Base-by-base conservation (phyloP, 2,329 filamentous ascomycete genomes). In the Aureobasidium sp. region DNA sequence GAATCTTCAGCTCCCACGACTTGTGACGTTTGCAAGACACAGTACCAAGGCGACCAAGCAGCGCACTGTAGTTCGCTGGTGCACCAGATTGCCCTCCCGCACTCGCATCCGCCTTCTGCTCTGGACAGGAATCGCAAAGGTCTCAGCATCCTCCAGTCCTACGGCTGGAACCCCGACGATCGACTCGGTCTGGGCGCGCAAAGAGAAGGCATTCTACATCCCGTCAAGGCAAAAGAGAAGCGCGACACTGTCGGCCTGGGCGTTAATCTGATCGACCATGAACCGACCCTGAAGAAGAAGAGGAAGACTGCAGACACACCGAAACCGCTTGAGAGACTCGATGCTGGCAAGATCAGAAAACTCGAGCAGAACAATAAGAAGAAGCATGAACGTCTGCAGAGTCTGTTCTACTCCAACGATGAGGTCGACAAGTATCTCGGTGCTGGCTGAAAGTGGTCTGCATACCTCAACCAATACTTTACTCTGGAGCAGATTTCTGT, bases 391-490 rank as follows among this genome's bases (percentile, higher is more conserved):
- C 61, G 84, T 76, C 72, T 96, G 63, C 81, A 86, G 66, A 80
- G 84, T 67, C 81, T 89, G 75, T 88, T 96, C 65, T 93, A 89
- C 74, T 82, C 84, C 22, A 86, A 84, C 66, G 82, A 88, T n/a
- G 88, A 93, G 66, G 77, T 95, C 61, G 84, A 91, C 68, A 84
- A 81, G 70, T 94, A 95, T 71, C 74, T 95, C 20, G 83, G 86
- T 7, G 47, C 22, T 36, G 59, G 59, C 0, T 65, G 58, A 65
- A 31, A 0, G 1, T 5, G 11, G 22, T 14, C 3, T 29, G 22
- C 9, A 17, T 1, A 3, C 2, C 9, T 5, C 7, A 1, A 27
- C 20, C 34, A 6, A 15, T 22, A 39, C 8, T 48, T 4, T 8
- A 20, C 17, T 27, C 15, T 29, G 37, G 14, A 41, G 37, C 37